phyloP scores from a whole-genome alignment of 2,329 filamentous ascomycete genomes.

The Talaromyces sp. region DNA sequence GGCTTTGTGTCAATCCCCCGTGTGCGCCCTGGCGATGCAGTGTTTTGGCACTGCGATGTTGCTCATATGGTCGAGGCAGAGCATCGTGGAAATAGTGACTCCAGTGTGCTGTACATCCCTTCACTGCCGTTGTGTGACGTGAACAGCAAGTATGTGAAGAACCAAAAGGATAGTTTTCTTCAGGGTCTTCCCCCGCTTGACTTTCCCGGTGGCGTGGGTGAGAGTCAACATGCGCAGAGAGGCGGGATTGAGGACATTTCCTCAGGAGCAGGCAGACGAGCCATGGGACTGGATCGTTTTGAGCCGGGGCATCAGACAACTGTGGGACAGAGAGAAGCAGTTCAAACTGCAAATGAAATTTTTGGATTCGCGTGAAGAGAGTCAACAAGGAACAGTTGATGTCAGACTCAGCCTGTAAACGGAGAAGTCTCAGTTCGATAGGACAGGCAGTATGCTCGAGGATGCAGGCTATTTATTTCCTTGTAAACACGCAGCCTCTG shows the following conservation, averaged over 20 bases:
- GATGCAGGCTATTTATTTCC: no score
- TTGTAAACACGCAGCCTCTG: no score
- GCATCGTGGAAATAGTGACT: conserved; percentile 27
- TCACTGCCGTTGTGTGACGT: conserved; percentile 29
- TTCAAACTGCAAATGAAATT: neutral
- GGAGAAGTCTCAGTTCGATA: neutral
- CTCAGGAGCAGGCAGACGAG: neutral
- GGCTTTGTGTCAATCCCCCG: conserved; percentile 34
- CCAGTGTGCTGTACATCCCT: conserved; percentile 32
- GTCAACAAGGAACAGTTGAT: neutral
- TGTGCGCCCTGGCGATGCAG: conserved; percentile 35
- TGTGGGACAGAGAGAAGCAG: neutral
- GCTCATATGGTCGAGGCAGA: conserved; percentile 38
- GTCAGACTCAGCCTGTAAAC: neutral
- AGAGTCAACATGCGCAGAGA: conserved; percentile 3
- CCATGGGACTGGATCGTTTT: conserved; percentile 2
- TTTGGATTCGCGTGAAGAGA: neutral
- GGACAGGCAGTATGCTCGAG: neutral
- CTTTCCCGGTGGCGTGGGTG: conserved; percentile 11
- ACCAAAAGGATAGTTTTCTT: conserved; percentile 45
- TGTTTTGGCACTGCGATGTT: conserved; percentile 40
- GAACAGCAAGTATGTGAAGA: conserved; percentile 36
- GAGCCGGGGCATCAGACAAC: neutral
- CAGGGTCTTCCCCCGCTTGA: conserved; percentile 45
- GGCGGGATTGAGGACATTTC: neutral